Evolutionary conservation across 2,329 filamentous ascomycete species (phyloP).

Genomic region (Magnaporthiopsis poae): DNA sequence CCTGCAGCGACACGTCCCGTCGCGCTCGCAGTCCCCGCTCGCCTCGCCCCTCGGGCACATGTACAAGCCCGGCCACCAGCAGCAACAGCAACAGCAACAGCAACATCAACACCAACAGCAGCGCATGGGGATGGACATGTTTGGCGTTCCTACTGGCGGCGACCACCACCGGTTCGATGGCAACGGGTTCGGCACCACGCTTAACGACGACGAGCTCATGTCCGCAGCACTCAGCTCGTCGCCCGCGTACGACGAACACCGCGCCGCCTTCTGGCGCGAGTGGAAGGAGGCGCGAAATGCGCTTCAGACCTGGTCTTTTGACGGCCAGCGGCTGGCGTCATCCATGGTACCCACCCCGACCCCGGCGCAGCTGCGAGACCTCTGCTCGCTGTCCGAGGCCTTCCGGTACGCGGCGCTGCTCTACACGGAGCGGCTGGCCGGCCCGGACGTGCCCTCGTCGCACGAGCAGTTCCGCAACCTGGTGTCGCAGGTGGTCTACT

Average conservation of each 20-base stretch:
- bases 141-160: slow-evolving; percentile 27
- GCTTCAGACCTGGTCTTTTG: slow-evolving; percentile 74
- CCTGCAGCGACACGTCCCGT: slow-evolving; percentile 16
- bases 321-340: slow-evolving; percentile 40
- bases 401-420: slow-evolving; percentile 84
- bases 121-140: slow-evolving; percentile 11
- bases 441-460: slow-evolving; percentile 61
- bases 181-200: slow-evolving; percentile 51
- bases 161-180: slow-evolving; percentile 48
- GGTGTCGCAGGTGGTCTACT: slow-evolving; percentile 72
- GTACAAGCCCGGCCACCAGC: slow-evolving; percentile 29
- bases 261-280: slow-evolving; percentile 68
- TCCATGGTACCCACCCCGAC: slow-evolving; percentile 39
- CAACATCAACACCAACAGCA: slow-evolving; percentile 10
- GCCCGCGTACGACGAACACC: slow-evolving; percentile 46
- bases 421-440: slow-evolving; percentile 79
- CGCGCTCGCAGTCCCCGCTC: slow-evolving; percentile 28
- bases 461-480: slow-evolving; percentile 74
- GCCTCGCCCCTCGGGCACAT: slow-evolving; percentile 32
- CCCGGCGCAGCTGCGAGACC: slow-evolving; percentile 57
- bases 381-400: slow-evolving; percentile 75
- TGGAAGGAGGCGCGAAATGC: slow-evolving; percentile 72
- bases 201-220: slow-evolving; percentile 45
- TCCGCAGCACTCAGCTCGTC: slow-evolving; percentile 30
- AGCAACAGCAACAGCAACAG: slow-evolving; percentile 5